Base-by-base conservation (phyloP, 2,329 filamentous ascomycete species). In the Cytospora paraplurivora region DNA sequence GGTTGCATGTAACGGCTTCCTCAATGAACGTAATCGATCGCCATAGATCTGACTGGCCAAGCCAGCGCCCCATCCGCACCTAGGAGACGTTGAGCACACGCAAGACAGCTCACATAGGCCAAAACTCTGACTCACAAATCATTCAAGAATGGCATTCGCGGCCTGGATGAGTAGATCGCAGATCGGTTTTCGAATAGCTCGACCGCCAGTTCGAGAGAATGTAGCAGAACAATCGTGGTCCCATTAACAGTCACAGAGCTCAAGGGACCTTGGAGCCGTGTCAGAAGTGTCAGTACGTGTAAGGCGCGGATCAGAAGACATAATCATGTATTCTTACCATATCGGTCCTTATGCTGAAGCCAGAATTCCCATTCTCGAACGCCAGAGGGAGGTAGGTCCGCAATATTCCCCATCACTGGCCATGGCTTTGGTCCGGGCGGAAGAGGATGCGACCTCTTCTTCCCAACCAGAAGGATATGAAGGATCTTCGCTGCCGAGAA, bases 171-270 rank as follows among this genome's bases (percentile, higher is more conserved):
- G 33, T 59, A 59, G 8, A 33, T 63, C 5, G 38, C 38, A 7
- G 61, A 59, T 35, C 55, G 38, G 15, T 21, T 63, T 7, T 60
- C 62, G n/a, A 63, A 17, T 12, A 63, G 56, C 41, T 60, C 62
- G n/a, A 33, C 19, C 27, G 62, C 56, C 11, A 44, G 11, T 13
- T 63, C 41, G 10, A n/a, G 17, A 11, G 38, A 32, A 19, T 52
- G 44, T 15, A 63, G 21, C 7, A 60, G 17, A 6, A 63, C 12
- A n/a, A 63, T 63, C 3, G 62, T 59, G 15, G 50, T 53, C 7
- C 62, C 62, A 10, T 60, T 41, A 21, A 35, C 62, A 4, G 49
- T 60, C 13, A 63, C 56, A 12, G 62, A 63, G 13, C 56, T 63
- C 12, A 63, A 60, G 7, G 62, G 62, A 11, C 62, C 59, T 61